Percentiles rank a stretch among this genome's conserved stretches.
Conservation (phyloP, 805 yeast species). For the Candida jianshihensis region DNA sequence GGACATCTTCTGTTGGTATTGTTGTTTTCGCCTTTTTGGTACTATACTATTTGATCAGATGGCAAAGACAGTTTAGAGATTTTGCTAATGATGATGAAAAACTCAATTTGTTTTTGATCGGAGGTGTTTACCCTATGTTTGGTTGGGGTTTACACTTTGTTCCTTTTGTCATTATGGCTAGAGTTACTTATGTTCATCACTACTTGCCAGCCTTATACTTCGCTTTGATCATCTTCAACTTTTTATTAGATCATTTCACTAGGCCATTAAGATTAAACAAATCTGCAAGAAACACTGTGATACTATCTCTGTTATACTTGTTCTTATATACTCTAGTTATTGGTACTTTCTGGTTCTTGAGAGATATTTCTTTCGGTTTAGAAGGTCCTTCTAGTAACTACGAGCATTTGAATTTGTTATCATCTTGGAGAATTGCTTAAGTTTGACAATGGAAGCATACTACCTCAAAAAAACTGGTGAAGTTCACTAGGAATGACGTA, state of each 20-base stretch:
- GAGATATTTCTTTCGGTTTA: constrained; percentile 66
- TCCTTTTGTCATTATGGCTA: constrained; percentile 75
- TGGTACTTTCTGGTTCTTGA: constrained; percentile 51
- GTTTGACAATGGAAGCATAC: background rate
- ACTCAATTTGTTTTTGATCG: constrained; percentile 51
- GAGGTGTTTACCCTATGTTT: constrained; percentile 71
- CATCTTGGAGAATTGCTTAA: constrained; percentile 37
- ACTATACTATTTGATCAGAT: constrained; percentile 37
- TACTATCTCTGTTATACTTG: constrained; percentile 30
- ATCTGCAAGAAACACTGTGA: constrained; percentile 18
- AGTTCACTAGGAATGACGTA: too few species aligned
- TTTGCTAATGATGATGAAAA: constrained; percentile 39
- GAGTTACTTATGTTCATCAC: constrained; percentile 84
- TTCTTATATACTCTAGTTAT: constrained; percentile 36
- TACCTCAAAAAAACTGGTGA: too few species aligned
- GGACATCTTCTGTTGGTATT: constrained; percentile 62
- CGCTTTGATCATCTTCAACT: constrained; percentile 52
- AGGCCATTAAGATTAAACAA: constrained; percentile 16
- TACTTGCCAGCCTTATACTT: constrained; percentile 80
- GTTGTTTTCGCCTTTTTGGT: constrained; percentile 42
- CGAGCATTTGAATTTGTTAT: constrained; percentile 41
- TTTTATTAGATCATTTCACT: constrained; percentile 39
- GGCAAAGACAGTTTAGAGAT: constrained; percentile 75
- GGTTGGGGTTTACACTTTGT: constrained; percentile 76
- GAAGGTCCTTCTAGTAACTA: constrained; percentile 35